A percentile compares a stretch with the other conserved stretches of the same genome.
These are phyloP conservation scores for Dictyostelium brefeldianum DNA, from an alignment of 78 protist species.

Conservation along the genomic window DNA sequence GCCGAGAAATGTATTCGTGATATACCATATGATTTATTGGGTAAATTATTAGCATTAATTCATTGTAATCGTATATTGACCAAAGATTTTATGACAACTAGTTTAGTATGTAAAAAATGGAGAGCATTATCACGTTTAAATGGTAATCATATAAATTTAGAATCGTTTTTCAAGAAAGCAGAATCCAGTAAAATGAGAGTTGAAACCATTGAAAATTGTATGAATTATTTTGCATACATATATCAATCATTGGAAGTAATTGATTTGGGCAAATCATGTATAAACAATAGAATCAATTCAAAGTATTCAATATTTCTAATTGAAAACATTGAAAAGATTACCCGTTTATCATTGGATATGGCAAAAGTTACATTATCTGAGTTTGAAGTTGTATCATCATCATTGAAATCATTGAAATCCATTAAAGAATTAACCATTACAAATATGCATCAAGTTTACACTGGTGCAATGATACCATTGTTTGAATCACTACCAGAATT, in stretches of 20 bases:
- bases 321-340: constrained; percentile 4
- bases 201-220: constrained; percentile 24
- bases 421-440: not conserved
- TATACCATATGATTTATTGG: constrained; percentile 52
- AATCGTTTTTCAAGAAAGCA: constrained; percentile 9
- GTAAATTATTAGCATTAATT: not conserved
- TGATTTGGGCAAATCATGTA: constrained; percentile 11
- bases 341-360: not conserved
- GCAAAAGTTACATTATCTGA: not conserved
- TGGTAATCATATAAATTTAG: constrained; percentile 24
- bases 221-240: constrained; percentile 25
- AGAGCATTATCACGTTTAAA: constrained; percentile 27
- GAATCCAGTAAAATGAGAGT: constrained; percentile 35
- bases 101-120: constrained; percentile 50
- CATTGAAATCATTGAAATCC: not conserved
- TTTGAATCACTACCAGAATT: not conserved
- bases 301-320: constrained; percentile 16
- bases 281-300: constrained; percentile 15
- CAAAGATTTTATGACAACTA: not conserved
- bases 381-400: not conserved
- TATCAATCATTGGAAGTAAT: constrained; percentile 42
- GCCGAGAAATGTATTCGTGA: not conserved
- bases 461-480: not conserved
- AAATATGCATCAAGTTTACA: not conserved
- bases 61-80: constrained; percentile 39